Conservation (phyloP, 2,329 filamentous ascomycete genomes). For the Thermochaetoides dissita region DNA sequence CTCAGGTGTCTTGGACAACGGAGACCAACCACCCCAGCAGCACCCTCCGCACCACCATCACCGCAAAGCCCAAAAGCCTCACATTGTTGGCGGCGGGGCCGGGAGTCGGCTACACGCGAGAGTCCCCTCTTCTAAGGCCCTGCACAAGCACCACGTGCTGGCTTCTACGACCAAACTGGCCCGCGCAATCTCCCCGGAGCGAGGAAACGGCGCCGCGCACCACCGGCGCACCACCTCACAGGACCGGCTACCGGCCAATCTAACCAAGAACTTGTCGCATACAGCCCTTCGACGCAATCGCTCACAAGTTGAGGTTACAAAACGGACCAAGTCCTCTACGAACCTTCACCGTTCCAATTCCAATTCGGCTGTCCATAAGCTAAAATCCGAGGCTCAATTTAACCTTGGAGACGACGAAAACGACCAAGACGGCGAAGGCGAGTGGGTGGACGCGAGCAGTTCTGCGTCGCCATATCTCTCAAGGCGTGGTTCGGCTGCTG, state of each 20-base stretch:
- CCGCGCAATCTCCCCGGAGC: constrained; percentile 31
- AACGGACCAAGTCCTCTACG: constrained; percentile 35
- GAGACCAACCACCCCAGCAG: constrained; percentile 20
- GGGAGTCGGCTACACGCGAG: constrained; percentile 33
- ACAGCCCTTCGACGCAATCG: constrained; percentile 45
- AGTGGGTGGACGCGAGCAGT: constrained; percentile 54
- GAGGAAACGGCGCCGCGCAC: constrained; percentile 18
- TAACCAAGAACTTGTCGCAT: constrained; percentile 40
- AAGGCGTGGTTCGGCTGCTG: constrained; percentile 34
- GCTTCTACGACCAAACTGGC: constrained; percentile 18
- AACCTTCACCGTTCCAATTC: constrained; percentile 40
- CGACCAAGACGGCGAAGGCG: constrained; percentile 33
- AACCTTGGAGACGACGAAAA: constrained; percentile 42
- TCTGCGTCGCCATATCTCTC: constrained; percentile 47
- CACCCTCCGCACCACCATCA: constrained; percentile 19
- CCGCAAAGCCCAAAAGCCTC: constrained; percentile 25
- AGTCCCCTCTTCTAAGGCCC: constrained; percentile 36
- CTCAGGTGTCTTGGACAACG: constrained; percentile 12
- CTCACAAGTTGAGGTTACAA: constrained; percentile 42
- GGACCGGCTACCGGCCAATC: constrained; percentile 30
- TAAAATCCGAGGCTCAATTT: constrained; percentile 41
- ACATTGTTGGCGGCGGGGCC: constrained; percentile 27
- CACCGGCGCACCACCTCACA: constrained; percentile 40
- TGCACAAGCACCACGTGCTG: constrained; percentile 30
- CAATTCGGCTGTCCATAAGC: constrained; percentile 33